Evolutionary conservation across 2,329 filamentous ascomycete genomes (phyloP).

Genomic region (Arthrocladium fulminans): DNA sequence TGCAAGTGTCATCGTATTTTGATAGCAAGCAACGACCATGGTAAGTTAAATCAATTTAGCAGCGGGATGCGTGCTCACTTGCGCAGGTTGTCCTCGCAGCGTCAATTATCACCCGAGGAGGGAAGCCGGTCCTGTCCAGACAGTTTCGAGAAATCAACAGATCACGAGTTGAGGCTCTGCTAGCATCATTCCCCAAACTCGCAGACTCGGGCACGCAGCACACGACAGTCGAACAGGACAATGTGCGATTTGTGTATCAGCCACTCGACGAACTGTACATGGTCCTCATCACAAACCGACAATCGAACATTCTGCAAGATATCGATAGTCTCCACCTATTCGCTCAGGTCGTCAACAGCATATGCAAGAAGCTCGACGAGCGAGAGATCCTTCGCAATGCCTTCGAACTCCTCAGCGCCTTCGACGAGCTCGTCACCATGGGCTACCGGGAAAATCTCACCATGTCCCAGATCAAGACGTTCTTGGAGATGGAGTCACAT

Average conservation of each 20-base stretch:
- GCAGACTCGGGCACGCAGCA: constrained; percentile 94
- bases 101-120: constrained; percentile 96
- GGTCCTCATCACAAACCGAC: constrained; percentile 97
- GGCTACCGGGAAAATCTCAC: constrained; percentile 96
- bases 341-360: constrained; percentile 91
- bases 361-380: constrained; percentile 93
- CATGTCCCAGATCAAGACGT: constrained; percentile 95
- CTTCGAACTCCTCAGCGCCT: constrained; percentile 90
- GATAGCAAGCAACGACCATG: background rate
- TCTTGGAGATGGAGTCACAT: constrained; percentile 98
- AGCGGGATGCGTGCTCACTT: background rate
- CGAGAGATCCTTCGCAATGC: constrained; percentile 90
- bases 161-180: constrained; percentile 89
- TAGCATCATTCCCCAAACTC: constrained; percentile 95
- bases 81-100: constrained; percentile 84
- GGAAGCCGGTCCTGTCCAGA: constrained; percentile 94
- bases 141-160: constrained; percentile 97
- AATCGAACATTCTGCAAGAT: constrained; percentile 98
- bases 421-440: constrained; percentile 91
- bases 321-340: constrained; percentile 98
- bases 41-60: background rate
- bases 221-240: constrained; percentile 97
- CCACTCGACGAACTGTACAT: constrained; percentile 99
- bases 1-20: background rate
- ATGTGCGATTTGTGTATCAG: constrained; percentile 98